These are phyloP conservation scores for Xylaria sp. DNA, from an alignment of 2,329 filamentous ascomycete species.

Conservation along the genomic window DNA sequence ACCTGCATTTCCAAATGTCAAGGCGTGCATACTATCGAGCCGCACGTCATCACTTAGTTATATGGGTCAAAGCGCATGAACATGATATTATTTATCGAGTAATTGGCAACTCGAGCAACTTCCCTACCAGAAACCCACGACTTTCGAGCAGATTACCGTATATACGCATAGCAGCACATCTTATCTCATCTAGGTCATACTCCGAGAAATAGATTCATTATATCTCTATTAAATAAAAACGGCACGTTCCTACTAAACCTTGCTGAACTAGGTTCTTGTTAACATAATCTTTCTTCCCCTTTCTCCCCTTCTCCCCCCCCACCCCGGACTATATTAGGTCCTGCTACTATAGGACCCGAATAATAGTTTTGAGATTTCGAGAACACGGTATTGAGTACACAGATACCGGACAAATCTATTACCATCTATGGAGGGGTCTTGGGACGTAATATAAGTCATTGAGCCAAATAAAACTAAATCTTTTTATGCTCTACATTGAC, in stretches of 20 bases:
- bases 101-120: background rate
- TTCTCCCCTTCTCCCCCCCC: too few species aligned
- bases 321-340: background rate
- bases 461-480: constrained; percentile 4
- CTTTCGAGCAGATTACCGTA: background rate
- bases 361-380: background rate
- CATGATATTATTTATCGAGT: background rate
- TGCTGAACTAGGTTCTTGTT: background rate
- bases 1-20: constrained; percentile 8
- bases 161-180: background rate
- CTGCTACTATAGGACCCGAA: background rate
- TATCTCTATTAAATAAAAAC: background rate
- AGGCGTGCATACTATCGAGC: constrained; percentile 23
- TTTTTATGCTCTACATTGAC: background rate
- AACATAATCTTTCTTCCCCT: background rate
- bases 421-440: background rate
- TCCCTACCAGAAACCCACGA: too few species aligned
- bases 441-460: background rate
- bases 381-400: background rate
- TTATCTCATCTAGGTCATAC: too few species aligned
- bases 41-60: background rate
- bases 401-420: background rate
- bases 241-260: background rate
- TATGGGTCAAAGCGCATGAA: constrained; percentile 10
- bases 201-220: background rate